phyloP scores from a whole-genome alignment of 192 early-diverging fungal species.

The Linnemannia hyalina region DNA sequence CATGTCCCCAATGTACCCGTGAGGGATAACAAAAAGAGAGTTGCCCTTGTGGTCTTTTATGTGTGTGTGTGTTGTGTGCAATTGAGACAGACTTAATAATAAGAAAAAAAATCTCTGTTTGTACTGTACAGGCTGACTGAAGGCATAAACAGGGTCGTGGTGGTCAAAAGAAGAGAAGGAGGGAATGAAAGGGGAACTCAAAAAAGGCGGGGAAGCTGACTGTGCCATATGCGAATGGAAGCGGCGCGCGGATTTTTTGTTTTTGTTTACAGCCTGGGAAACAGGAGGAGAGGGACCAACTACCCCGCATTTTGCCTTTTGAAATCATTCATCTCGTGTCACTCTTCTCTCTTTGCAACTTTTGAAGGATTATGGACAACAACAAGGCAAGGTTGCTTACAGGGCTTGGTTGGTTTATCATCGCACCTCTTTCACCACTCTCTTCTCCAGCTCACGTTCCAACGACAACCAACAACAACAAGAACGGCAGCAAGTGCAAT shows the following conservation, averaged over 20 bases:
- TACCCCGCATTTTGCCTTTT: conserved; percentile 55
- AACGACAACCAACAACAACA: background rate
- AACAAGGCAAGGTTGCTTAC: conserved; percentile 1
- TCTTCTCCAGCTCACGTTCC: background rate
- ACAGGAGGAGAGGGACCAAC: background rate
- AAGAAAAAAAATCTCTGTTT: background rate
- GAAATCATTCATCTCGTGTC: conserved; percentile 4
- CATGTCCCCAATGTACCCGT: background rate
- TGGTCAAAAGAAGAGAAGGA: background rate
- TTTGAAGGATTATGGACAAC: background rate
- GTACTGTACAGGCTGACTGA: background rate
- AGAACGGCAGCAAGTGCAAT: background rate
- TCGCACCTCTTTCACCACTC: background rate
- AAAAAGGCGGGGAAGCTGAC: conserved; percentile 51
- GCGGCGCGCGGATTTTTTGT: background rate
- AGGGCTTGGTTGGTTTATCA: background rate
- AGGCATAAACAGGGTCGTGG: conserved; percentile 5
- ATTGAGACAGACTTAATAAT: background rate
- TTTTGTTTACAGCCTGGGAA: conserved; percentile 2
- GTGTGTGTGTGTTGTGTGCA: background rate
- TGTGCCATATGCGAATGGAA: background rate
- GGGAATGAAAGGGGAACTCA: background rate
- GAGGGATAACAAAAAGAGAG: background rate
- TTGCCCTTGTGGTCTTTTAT: background rate
- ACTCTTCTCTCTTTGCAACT: background rate